Conservation (phyloP, 768 basidiomycete species). For the Agaricus bisporus region DNA sequence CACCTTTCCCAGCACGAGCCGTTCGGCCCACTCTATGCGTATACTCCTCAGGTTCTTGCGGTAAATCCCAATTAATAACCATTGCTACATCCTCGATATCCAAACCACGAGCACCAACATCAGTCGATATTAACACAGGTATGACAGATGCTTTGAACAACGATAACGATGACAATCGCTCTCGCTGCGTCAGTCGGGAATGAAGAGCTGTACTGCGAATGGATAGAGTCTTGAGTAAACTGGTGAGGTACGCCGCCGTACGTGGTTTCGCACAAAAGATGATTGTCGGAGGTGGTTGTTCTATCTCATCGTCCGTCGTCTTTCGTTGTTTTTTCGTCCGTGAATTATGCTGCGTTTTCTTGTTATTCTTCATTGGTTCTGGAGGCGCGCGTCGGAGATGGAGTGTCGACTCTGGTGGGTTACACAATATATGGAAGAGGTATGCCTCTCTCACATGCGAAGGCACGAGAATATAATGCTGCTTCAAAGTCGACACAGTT, state of each 20-base stretch:
- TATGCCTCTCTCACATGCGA: slow-evolving; percentile 93
- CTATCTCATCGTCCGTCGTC: slow-evolving; percentile 32
- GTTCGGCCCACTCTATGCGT: slow-evolving; percentile 94
- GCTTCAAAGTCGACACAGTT: slow-evolving; percentile 84
- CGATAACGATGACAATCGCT: slow-evolving; percentile 77
- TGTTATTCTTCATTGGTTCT: slow-evolving; percentile 33
- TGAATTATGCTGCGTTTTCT: slow-evolving; percentile 17
- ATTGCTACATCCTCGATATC: slow-evolving; percentile 96
- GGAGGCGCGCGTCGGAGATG: slow-evolving; percentile 62
- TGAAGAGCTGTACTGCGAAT: slow-evolving; percentile 90
- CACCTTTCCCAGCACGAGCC: slow-evolving; percentile 84
- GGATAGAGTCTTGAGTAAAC: slow-evolving; percentile 66
- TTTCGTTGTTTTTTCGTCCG: slow-evolving; percentile 33
- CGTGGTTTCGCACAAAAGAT: slow-evolving; percentile 85
- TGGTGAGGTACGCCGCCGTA: slow-evolving; percentile 86
- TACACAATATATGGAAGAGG: slow-evolving; percentile 81
- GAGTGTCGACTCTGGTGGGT: slow-evolving; percentile 77
- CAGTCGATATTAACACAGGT: slow-evolving; percentile 90
- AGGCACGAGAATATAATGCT: slow-evolving; percentile 87
- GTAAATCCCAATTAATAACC: slow-evolving; percentile 97
- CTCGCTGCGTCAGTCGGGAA: slow-evolving; percentile 88
- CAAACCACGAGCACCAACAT: slow-evolving; percentile 91
- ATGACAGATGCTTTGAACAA: slow-evolving; percentile 83
- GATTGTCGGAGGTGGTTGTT: slow-evolving; percentile 90
- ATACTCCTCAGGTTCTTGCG: slow-evolving; percentile 86